Base-by-base conservation (phyloP, 78 protist species). In the Capsaspora owczarzaki region DNA sequence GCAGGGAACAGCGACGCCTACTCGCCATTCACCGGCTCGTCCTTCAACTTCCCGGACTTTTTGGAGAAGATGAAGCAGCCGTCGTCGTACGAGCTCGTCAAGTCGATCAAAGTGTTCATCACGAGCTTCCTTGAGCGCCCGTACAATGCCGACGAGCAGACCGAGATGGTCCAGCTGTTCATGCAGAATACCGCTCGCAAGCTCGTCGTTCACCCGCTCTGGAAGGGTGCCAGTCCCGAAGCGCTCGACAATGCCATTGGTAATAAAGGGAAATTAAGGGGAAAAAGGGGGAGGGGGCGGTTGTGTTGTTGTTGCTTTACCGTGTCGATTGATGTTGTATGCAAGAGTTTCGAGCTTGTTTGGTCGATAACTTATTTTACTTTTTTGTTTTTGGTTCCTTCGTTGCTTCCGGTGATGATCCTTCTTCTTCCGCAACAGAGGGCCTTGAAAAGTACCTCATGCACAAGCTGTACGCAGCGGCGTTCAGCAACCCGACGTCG, bases 361-460 rank as follows among this genome's bases (percentile, higher is more conserved):
- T n/a, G n/a, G n/a, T n/a, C n/a, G n/a, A n/a, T n/a, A n/a, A n/a
- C n/a, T n/a, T n/a, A n/a, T n/a, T n/a, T n/a, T n/a, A n/a, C n/a
- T n/a, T n/a, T n/a, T n/a, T n/a, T n/a, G n/a, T n/a, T n/a, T n/a
- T n/a, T n/a, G n/a, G n/a, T n/a, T n/a, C 42, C n/a, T n/a, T n/a
- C n/a, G n/a, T n/a, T n/a, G n/a, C n/a, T n/a, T n/a, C n/a, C n/a
- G n/a, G n/a, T n/a, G n/a, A n/a, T n/a, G n/a, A n/a, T n/a, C n/a
- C n/a, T n/a, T n/a, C n/a, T n/a, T n/a, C n/a, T n/a, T n/a, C n/a
- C n/a, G n/a, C n/a, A n/a, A 12, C 4, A 37, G 83, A 80, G 75
- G 83, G 83, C 37, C 33, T 80, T 19, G 83, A 80, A 19, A 80
- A 80, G 60, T 63, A 63, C 20, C 37, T 80, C 33, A 69, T 68